Percentiles rank a stretch among this genome's conserved stretches.
Conservation (phyloP, 2,329 filamentous ascomycete species). For the Fusarium sp. region DNA sequence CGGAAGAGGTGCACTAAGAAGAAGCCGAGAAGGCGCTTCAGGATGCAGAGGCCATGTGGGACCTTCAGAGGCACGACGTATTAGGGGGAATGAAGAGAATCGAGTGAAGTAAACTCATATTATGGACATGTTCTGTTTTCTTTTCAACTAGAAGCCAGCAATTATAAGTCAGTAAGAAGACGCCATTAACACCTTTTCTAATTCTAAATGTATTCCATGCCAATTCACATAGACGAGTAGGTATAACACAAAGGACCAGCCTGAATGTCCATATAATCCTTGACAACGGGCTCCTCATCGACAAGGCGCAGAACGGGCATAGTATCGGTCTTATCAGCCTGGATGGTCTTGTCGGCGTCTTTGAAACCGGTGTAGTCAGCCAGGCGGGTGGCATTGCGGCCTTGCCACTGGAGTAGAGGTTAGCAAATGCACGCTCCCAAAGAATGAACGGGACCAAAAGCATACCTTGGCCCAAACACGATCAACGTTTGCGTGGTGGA, state of each 20-base stretch:
- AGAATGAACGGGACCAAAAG: fast-evolving
- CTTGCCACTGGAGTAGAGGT: conserved; percentile 14
- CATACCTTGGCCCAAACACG: conserved; percentile 34
- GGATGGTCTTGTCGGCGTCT: not conserved
- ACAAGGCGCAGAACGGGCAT: conserved; percentile 17
- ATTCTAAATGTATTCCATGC: not conserved
- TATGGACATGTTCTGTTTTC: too few relatives aligned
- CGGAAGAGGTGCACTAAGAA: too few relatives aligned
- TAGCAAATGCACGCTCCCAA: not conserved
- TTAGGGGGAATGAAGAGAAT: too few relatives aligned
- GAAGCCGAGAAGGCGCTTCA: too few relatives aligned
- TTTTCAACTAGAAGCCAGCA: too few relatives aligned
- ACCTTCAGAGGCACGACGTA: too few relatives aligned
- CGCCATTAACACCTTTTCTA: too few relatives aligned
- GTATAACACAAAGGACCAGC: conserved; percentile 31
- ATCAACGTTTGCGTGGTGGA: conserved; percentile 50
- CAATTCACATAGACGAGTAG: conserved; percentile 22
- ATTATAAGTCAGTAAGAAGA: too few relatives aligned
- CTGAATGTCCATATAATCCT: conserved; percentile 28
- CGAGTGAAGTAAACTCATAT: too few relatives aligned
- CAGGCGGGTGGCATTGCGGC: conserved; percentile 17
- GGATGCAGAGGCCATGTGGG: too few relatives aligned
- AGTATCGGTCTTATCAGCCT: not conserved
- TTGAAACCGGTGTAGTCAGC: conserved; percentile 15
- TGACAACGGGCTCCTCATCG: conserved; percentile 4